phyloP scores from a whole-genome alignment of 2,329 filamentous ascomycete species.

The Zasmidium angulare region DNA sequence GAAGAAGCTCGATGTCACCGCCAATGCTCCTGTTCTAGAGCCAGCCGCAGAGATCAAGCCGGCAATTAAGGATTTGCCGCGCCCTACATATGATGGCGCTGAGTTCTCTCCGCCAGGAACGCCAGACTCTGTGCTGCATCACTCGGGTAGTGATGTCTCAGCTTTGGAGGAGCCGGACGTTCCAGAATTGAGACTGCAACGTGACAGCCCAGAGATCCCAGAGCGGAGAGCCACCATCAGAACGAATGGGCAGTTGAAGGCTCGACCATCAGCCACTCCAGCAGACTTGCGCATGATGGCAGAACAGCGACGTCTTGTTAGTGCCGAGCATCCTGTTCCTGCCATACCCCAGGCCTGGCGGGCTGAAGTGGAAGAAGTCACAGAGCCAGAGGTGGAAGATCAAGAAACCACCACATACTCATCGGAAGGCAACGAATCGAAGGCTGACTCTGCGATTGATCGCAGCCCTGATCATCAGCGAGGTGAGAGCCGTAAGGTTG shows the following conservation, averaged over 20 bases:
- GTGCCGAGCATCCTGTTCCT: conserved; percentile 57
- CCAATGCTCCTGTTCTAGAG: conserved; percentile 22
- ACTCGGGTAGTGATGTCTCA: conserved; percentile 52
- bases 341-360: conserved; percentile 32
- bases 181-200: conserved; percentile 12
- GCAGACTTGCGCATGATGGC: conserved; percentile 83
- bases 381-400: conserved; percentile 17
- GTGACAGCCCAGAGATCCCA: conserved; percentile 55
- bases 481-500: conserved; percentile 22
- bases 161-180: conserved; percentile 18
- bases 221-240: conserved; percentile 87
- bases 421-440: conserved; percentile 27
- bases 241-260: conserved; percentile 81
- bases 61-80: conserved; percentile 22
- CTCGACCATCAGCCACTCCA: conserved; percentile 81
- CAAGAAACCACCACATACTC: conserved; percentile 26
- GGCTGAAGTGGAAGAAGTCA: conserved; percentile 18
- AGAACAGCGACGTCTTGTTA: conserved; percentile 80
- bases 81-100: conserved; percentile 21
- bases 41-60: conserved; percentile 24
- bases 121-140: conserved; percentile 87
- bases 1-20: conserved; percentile 23
- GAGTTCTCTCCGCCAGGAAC: conserved; percentile 55
- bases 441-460: conserved; percentile 29
- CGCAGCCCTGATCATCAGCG: conserved; percentile 17